Base-by-base conservation (phyloP, 306 rosid genomes). In the Mimosa bimucronata region DNA sequence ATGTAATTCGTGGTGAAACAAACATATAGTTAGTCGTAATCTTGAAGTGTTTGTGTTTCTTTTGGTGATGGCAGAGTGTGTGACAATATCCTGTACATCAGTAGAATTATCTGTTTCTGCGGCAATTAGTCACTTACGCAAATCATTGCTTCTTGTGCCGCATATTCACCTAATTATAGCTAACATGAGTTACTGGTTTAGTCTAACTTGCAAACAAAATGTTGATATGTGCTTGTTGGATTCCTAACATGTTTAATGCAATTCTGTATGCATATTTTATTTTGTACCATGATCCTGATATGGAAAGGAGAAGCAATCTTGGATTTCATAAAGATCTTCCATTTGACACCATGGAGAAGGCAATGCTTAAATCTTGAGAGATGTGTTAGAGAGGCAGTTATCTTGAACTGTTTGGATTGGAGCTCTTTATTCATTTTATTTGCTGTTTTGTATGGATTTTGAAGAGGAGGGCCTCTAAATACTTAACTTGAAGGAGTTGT, bases 21-120 rank as follows among this genome's bases (percentile, higher is more conserved):
- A 44, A 73, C 29, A 41, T 44, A 29, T 58, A 7, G 28, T 31
- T 15, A 77, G 44, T 26, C 5, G 70, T 11, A 67, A 26, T 26
- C 7, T 68, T 58, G 37, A 48, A 64, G 21, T 71, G 26, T 53
- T 65, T 26, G 41, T 42, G 67, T 83, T 25, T 23, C n/a, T 70
- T 26, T 13, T 64, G 31, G 19, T 40, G 50, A 40, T 40, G 12
- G n/a, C 60, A 7, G 0, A 29, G 29, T 19, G 60, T 44, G 40
- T 46, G 75, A 29, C 40, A 3, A 9, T 25, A 65, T 71, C 13
- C 55, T 52, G 31, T 7, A 12, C 29, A 14, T 7, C 1, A 45
- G 62, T 28, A 1, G 41, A n/a, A 26, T 21, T 25, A 44, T 25
- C 45, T 34, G 75, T 25, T 41, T 28, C 10, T 48, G 34, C 26